Base-by-base conservation (phyloP, 495 filamentous ascomycete genomes). In the Trichoderma orchidacearum region DNA sequence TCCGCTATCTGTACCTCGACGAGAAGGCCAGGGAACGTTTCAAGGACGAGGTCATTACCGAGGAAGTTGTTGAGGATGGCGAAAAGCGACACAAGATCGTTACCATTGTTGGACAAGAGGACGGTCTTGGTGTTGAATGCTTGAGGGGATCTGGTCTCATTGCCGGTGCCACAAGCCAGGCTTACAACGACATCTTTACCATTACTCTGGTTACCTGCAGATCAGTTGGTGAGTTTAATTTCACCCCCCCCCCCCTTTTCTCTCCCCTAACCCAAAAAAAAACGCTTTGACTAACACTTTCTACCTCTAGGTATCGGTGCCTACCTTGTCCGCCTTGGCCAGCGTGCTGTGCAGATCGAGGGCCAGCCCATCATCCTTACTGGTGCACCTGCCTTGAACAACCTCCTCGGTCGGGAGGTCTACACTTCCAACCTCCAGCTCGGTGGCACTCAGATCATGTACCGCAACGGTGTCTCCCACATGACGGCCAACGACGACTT, bases 401-500 rank as follows among this genome's bases (percentile, higher is more conserved):
- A 96, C 77, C 77, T 98, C 62, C 85, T 98, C 53, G 93, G 93
- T 36, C 87, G 93, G 60, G 94, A 98, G 74, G 92, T 98, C 17
- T 98, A 98, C 78, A 95, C 93, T 48, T 97, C 93, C 31, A 98
- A 98, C 80, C 72, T 98, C 59, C 93, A 98, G 77, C 87, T 98
- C 59, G 93, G 93, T 82, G 93, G 93, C 63, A 97, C 93, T 36
- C 93, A 98, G 74, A 98, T 98, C 79, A 98, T 98, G 93, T 97
- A 98, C 82, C 92, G 85, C 75, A 98, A 98, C 68, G 93, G 93
- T 80, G 94, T 98, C 27, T 97, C 94, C 8, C 93, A 98, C 75
- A 87, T 97, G 85, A 96, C 92, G 59, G 93, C 93, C 66, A 87
- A 84, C 64, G 93, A 98, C 67, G 93, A 98, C 77, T 97, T 97